phyloP scores from a whole-genome alignment of 345 rosid genomes.

The Alliaria petiolata region DNA sequence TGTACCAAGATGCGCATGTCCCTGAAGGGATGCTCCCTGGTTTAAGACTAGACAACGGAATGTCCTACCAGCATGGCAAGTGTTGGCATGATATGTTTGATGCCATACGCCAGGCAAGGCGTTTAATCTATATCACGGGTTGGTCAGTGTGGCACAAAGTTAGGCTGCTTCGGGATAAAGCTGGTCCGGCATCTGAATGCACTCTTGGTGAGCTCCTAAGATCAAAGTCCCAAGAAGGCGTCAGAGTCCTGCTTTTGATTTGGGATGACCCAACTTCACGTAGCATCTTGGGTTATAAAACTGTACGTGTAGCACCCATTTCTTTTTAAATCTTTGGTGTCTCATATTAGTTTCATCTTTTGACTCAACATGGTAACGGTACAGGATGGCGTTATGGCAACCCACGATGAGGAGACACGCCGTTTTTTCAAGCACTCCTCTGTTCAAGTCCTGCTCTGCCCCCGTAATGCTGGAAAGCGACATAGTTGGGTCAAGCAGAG shows the following conservation, averaged over 20 bases:
- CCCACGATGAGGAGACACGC: constrained; percentile 98
- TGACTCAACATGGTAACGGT: not conserved
- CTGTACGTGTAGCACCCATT: constrained; percentile 37
- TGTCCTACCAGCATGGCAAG: constrained; percentile 46
- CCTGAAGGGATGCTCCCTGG: constrained; percentile 54
- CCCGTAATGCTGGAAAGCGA: constrained; percentile 85
- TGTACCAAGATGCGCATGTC: constrained; percentile 88
- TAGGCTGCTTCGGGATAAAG: constrained; percentile 52
- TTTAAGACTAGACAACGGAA: constrained; percentile 50
- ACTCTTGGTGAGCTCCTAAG: constrained; percentile 77
- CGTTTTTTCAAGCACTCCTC: constrained; percentile 92
- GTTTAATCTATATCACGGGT: constrained; percentile 72
- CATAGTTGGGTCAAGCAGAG: constrained; percentile 93
- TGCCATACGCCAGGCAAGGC: constrained; percentile 71
- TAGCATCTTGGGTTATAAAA: constrained; percentile 60
- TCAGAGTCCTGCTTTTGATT: constrained; percentile 75
- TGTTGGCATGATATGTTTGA: constrained; percentile 77
- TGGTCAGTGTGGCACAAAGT: constrained; percentile 78
- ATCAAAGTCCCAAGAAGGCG: constrained; percentile 84
- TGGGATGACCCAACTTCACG: constrained; percentile 97
- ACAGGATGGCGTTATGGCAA: constrained; percentile 93
- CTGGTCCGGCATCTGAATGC: constrained; percentile 29
- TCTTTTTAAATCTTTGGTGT: not conserved
- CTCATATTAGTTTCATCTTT: not conserved
- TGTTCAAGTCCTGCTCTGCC: constrained; percentile 89